These are phyloP conservation scores for Podochytrium sp. DNA, from an alignment of 192 early-diverging fungal species.

Conservation along the genomic window DNA sequence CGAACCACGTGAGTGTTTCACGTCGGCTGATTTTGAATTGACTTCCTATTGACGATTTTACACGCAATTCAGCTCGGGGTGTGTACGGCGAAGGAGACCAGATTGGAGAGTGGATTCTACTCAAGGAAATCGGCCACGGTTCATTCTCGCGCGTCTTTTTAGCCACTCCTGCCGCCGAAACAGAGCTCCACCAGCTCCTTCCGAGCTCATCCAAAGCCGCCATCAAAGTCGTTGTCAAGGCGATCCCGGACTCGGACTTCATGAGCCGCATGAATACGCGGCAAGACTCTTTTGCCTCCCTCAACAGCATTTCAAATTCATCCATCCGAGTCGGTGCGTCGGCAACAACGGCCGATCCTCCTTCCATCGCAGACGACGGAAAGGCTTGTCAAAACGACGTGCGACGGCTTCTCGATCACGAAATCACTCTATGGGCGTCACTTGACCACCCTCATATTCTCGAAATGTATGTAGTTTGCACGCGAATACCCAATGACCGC, in stretches of 20 bases:
- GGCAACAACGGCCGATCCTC: not conserved
- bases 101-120: constrained; percentile 73
- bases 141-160: constrained; percentile 78
- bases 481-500: no score
- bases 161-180: constrained; percentile 55
- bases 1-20: constrained; percentile 10
- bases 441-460: constrained; percentile 74
- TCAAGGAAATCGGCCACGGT: constrained; percentile 71
- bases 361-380: not conserved
- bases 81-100: constrained; percentile 72
- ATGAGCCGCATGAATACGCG: not conserved
- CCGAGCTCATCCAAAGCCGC: constrained; percentile 53
- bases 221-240: constrained; percentile 72
- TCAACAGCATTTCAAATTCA: not conserved
- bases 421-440: constrained; percentile 68
- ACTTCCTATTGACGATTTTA: not conserved
- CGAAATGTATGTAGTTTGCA: no score
- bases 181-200: constrained; percentile 20
- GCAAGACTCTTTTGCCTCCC: not conserved
- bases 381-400: constrained; percentile 30
- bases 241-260: not conserved
- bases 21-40: not conserved
- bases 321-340: not conserved
- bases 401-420: constrained; percentile 60
- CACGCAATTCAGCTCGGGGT: constrained; percentile 28